These are phyloP conservation scores for Penicillium sp. DNA, from an alignment of 2,329 filamentous ascomycete genomes.

Conservation along the genomic window DNA sequence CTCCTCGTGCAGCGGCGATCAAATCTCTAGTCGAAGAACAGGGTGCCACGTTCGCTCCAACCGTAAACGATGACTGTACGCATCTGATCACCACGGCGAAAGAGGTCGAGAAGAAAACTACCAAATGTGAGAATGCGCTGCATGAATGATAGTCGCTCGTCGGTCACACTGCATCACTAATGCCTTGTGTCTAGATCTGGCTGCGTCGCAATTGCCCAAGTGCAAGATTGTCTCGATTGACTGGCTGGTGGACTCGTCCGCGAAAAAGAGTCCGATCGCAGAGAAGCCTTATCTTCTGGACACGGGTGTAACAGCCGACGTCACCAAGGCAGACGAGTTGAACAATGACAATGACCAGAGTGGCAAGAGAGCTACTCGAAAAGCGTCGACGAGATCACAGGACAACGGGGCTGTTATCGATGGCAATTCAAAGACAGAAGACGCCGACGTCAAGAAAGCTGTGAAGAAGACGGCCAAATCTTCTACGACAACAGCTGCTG, in stretches of 20 bases:
- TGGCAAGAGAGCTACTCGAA: constrained; percentile 5
- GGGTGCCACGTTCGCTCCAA: too few relatives aligned
- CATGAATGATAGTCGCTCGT: neutral
- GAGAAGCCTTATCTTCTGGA: constrained; percentile 35
- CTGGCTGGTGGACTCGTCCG: constrained; percentile 57
- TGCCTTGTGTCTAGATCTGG: constrained; percentile 37
- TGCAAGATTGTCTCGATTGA: constrained; percentile 53
- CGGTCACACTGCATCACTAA: constrained; percentile 30
- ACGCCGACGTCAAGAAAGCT: constrained; percentile 13
- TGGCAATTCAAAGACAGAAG: constrained; percentile 7
- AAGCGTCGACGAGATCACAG: neutral
- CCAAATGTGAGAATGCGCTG: constrained; percentile 27
- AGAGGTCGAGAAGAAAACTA: neutral
- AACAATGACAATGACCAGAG: neutral
- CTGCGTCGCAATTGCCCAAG: constrained; percentile 42
- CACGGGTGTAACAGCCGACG: constrained; percentile 9
- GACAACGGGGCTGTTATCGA: neutral
- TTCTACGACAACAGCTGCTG: constrained; percentile 10
- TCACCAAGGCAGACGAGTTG: neutral
- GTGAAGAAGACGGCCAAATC: neutral
- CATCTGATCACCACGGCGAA: too few relatives aligned
- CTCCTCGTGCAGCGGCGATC: too few relatives aligned
- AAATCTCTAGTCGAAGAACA: too few relatives aligned
- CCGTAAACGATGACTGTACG: too few relatives aligned
- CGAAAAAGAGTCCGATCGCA: constrained; percentile 36